Evolutionary conservation across 202 grass and related monocot genomes (phyloP), one percentile per base, ranked within the genome.

Genomic region (Zizania palustris): DNA sequence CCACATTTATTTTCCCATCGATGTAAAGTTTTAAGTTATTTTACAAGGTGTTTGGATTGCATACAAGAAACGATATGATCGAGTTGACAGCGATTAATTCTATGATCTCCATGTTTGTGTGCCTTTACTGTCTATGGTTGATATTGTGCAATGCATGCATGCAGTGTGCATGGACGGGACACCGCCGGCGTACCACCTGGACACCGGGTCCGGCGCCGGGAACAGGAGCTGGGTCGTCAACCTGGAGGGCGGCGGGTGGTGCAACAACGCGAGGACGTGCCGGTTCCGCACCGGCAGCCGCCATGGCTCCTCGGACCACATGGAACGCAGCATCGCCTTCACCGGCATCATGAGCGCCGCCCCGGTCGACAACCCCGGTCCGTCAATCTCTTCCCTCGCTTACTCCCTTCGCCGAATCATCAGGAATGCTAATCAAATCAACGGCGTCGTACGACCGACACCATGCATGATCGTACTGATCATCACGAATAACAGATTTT

Each of bases 151-250:
- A 28, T 28, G 28, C 0, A 28, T 28, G 28, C 28, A 28, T 28
- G n/a, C 86, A 97, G 95, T 94, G 44, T 98, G 95, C 35, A 83
- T 92, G 89, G 95, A 98, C 72, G 95, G 95, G 38, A 94, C 82
- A 1, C 75, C 89, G 10, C 74, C 87, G 7, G 95, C 82, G 22
- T 98, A 92, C 73, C 95, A 98, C 72, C 57, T 94, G 0, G 75
- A 87, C 73, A 80, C 39, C 4, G 89, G 95, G 9, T 88, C 62
- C 18, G 91, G 89, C n/a, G 70, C 79, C 34, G 91, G 95, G 5
- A 82, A 59, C 41, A 80, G 66, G 19, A 94, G 78, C 54, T 98
- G 95, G 95, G 77, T 98, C n/a, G 65, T 98, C 33, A 87, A 90
- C 40, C 57, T 98, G 9, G 95, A 98, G 95, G 95, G 95, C 18